Base-by-base conservation (phyloP, 805 yeast genomes). In the Metschnikowia gruessii region DNA sequence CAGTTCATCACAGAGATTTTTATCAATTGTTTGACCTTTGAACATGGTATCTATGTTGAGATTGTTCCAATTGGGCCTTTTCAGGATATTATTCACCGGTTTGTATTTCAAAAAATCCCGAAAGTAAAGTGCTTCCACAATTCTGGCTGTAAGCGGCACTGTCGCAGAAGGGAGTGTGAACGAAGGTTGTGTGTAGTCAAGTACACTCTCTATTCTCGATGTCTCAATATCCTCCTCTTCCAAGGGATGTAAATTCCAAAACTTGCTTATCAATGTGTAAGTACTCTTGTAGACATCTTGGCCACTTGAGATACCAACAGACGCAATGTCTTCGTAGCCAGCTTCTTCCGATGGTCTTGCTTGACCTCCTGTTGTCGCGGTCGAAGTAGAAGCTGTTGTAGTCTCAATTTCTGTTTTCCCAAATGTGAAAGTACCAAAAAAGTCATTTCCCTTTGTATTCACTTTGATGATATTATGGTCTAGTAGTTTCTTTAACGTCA, bases 131-230 rank as follows among this genome's bases (percentile, higher is more conserved):
- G 81, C 66, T 64, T 91, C 90, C 2, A 87, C 75, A 11, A 90
- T 57, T 49, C 97, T 72, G 3, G 82, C 74, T 2, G 80, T 68
- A 4, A 92, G 62, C 2, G 99, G 98, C 0, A 89, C 85, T 26
- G 72, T 68, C 22, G 80, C 85, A 0, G 95, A 94, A 4, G 97
- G 85, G 49, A 86, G 81, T 1, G 89, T 81, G 60, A 82, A 85
- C 0, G 83, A 68, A 3, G 82, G 75, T 43, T 69, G 70, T 21
- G 69, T 69, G 28, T 81, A 80, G 43, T 72, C 64, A 4, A 35
- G 31, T 10, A 47, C 41, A n/a, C 49, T 34, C 17, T 51, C 54
- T 9, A 50, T 52, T 17, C 49, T 42, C 5, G 46, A 49, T 9
- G 26, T 30, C 9, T 26, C 37, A 4, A 12, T 18, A 3, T 51